A percentile compares a stretch with the other conserved stretches of the same genome.
These are phyloP conservation scores for Boletus sensibilis DNA, from an alignment of 768 basidiomycete species.

Conservation along the genomic window DNA sequence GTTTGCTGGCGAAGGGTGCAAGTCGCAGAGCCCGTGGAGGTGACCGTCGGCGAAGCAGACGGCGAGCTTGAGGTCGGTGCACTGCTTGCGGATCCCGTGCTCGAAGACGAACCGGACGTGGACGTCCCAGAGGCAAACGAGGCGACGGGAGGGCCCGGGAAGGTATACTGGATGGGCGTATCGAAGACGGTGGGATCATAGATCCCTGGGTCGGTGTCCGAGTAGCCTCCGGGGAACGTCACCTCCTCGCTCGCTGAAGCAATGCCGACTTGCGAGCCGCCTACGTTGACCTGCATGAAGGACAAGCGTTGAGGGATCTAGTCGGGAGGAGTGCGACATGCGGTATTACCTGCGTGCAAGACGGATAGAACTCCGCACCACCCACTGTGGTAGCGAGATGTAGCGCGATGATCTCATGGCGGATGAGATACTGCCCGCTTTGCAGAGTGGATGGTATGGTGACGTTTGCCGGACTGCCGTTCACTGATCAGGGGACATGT, in stretches of 20 bases:
- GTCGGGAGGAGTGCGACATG: conserved; percentile 1
- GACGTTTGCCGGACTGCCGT: conserved; percentile 40
- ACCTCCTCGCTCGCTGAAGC: conserved; percentile 54
- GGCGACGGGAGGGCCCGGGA: conserved; percentile 54
- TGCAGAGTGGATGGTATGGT: conserved; percentile 52
- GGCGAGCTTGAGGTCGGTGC: conserved; percentile 1
- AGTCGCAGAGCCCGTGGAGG: conserved; percentile 4
- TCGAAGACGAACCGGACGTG: conserved; percentile 11
- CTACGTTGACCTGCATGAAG: conserved; percentile 45
- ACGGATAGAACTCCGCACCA: conserved; percentile 81
- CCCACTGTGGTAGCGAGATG: conserved; percentile 57
- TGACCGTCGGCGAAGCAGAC: conserved; percentile 2
- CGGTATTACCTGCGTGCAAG: conserved; percentile 49
- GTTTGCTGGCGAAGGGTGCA: conserved; percentile 25
- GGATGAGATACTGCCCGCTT: conserved; percentile 71
- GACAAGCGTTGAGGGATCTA: background rate
- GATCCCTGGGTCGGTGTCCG: conserved; percentile 68
- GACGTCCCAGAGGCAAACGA: conserved; percentile 33
- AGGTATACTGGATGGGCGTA: conserved; percentile 39
- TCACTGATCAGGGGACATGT: conserved; percentile 29
- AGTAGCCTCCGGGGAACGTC: conserved; percentile 71
- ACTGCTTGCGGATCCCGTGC: background rate
- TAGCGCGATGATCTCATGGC: conserved; percentile 78
- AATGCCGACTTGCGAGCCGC: conserved; percentile 50
- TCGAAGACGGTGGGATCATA: conserved; percentile 45